These are phyloP conservation scores for Geotrichum aggregatum DNA, from an alignment of 1,139 yeast species.

Conservation along the genomic window DNA sequence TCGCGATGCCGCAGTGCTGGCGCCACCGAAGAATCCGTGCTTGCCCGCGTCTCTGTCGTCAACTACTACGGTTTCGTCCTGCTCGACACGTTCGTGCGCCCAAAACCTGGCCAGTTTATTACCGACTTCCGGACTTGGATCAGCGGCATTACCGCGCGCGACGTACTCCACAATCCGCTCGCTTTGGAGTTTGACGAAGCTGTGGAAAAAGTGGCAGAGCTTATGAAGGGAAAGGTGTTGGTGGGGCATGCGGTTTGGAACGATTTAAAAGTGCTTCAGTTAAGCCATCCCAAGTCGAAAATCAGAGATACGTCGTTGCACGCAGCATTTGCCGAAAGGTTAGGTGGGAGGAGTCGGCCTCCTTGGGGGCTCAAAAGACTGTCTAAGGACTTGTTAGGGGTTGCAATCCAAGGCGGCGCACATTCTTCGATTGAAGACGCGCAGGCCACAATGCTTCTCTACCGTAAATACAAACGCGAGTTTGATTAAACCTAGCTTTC, in stretches of 20 bases:
- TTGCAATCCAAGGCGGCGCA: constrained; percentile 66
- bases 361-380: constrained; percentile 66
- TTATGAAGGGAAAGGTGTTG: constrained; percentile 46
- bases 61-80: constrained; percentile 72
- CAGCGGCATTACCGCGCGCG: constrained; percentile 69
- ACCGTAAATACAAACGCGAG: constrained; percentile 56
- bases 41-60: constrained; percentile 84
- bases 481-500: constrained; percentile 47
- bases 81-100: constrained; percentile 64
- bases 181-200: constrained; percentile 69
- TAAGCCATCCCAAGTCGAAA: constrained; percentile 61
- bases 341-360: constrained; percentile 50
- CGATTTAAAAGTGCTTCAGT: constrained; percentile 63
- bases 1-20: not conserved
- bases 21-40: constrained; percentile 51
- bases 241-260: constrained; percentile 85
- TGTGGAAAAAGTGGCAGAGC: constrained; percentile 50
- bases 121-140: constrained; percentile 94
- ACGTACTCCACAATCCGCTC: constrained; percentile 6
- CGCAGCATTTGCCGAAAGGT: constrained; percentile 47
- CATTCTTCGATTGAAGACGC: constrained; percentile 94
- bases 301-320: constrained; percentile 74
- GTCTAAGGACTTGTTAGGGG: constrained; percentile 51
- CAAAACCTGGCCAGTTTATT: constrained; percentile 60
- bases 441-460: constrained; percentile 75